Evolutionary conservation across 1,284 basidiomycete genomes (phyloP), one percentile per base, ranked within the genome.

Genomic region (Leccinum ponderosum): DNA sequence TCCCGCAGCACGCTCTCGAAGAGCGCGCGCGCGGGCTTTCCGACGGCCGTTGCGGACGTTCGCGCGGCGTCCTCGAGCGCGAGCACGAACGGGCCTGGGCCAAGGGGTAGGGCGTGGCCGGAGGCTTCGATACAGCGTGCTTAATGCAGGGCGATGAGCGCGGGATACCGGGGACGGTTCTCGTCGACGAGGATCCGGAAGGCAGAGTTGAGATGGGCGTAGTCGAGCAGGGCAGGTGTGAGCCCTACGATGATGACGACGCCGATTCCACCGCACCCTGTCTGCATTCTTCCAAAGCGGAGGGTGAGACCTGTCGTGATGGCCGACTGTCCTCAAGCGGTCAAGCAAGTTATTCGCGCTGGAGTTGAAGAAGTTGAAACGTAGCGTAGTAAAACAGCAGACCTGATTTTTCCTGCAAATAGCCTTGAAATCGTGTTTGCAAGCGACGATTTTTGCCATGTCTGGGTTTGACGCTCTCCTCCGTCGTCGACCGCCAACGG

Each of bases 31-130:
- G 0, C n/a, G 20, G 89, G 89, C 69, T 91, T 92, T 3, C 90
- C 90, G 6, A 91, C 81, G 8, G 86, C 76, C 37, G 80, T 78
- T 0, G 87, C 84, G 12, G 77, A 65, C 20, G 78, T 68, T 0
- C 79, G 81, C 0, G 81, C 66, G 0, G 87, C 87, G 20, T 76
- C 73, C 66, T 91, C 89, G 6, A 92, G 77, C 0, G 86, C 87
- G 1, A 76, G 69, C 4, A 92, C 82, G 66, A 91, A 92, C 0
- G 88, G 86, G 1, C 89, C 89, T 0, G 87, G 85, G 1, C 89
- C 90, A 12, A 91, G 77, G 1, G 84, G 86, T 4, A 90, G 77
- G 2, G 76, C 42, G 11, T 20, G 17, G 17, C 12, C 42, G 1
- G 42, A 44, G 42, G 42, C 42, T 20, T 44, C 17, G 17, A 44